Evolutionary conservation across 139 green algal genomes (phyloP).

Genomic region (Chlorella sp.): DNA sequence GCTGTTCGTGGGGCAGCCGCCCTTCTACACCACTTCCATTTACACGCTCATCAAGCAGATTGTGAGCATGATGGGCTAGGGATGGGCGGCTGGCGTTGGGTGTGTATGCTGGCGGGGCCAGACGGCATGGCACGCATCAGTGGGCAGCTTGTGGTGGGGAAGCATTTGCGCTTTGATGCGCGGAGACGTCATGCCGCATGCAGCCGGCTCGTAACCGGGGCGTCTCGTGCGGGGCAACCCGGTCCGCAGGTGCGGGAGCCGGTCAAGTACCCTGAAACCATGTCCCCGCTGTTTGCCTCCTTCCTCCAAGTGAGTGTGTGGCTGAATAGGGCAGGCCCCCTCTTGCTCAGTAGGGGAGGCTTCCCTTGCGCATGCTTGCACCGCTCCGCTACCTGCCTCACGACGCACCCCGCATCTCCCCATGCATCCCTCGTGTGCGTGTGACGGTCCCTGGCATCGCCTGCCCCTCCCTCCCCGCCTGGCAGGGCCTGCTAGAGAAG

Average conservation of each 20-base stretch:
- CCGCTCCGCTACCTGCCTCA: too few species aligned
- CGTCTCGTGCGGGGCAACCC: slow-evolving; percentile 49
- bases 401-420: too few species aligned
- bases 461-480: neutral
- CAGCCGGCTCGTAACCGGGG: slow-evolving; percentile 69
- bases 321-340: too few species aligned
- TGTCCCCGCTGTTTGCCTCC: slow-evolving; percentile 87
- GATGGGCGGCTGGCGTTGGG: neutral
- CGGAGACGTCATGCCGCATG: neutral
- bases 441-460: too few species aligned
- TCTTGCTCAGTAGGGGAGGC: too few species aligned
- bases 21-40: slow-evolving; percentile 99
- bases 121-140: too few species aligned
- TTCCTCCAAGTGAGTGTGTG: slow-evolving; percentile 83
- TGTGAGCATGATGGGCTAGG: slow-evolving; percentile 44
- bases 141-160: too few species aligned
- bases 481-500: slow-evolving; percentile 96
- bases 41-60: slow-evolving; percentile 96
- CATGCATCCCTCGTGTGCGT: too few species aligned
- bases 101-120: too few species aligned
- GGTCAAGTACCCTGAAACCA: slow-evolving; percentile 89
- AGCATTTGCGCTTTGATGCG: too few species aligned
- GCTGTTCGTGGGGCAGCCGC: slow-evolving; percentile 95
- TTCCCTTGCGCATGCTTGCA: too few species aligned
- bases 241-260: slow-evolving; percentile 68